These are phyloP conservation scores for Crataegus laevigata DNA, from an alignment of 306 rosid species.

Conservation along the genomic window DNA sequence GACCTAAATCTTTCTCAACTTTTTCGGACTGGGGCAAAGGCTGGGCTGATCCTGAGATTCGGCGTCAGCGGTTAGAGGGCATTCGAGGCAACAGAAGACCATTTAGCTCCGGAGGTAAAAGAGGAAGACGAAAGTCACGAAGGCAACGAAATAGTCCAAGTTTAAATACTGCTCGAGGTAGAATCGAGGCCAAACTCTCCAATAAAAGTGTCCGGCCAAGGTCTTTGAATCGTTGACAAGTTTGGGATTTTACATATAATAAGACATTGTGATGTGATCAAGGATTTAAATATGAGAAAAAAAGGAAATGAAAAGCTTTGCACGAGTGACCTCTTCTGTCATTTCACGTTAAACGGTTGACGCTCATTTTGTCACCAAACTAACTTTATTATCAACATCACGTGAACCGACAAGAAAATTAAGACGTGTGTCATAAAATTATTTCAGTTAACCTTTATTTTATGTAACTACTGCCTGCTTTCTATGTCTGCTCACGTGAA, in stretches of 20 bases:
- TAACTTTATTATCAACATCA: no score
- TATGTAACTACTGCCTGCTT: no score
- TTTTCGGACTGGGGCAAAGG: constrained; percentile 88
- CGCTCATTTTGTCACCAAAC: fast-evolving
- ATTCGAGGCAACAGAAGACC: constrained; percentile 25
- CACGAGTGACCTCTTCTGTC: no score
- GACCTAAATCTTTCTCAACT: constrained; percentile 44
- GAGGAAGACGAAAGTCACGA: constrained; percentile 18
- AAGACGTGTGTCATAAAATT: no score
- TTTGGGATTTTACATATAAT: neutral
- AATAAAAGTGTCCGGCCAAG: constrained; percentile 21
- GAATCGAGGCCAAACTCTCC: constrained; percentile 54
- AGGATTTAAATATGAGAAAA: no score
- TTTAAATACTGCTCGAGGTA: constrained; percentile 50
- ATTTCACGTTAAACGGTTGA: no score
- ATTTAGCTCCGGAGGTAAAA: neutral
- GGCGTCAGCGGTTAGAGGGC: constrained; percentile 63
- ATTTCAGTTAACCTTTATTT: no score
- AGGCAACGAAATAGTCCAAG: constrained; percentile 24
- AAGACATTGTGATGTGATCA: neutral
- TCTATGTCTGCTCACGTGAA: no score
- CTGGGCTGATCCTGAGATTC: constrained; percentile 96
- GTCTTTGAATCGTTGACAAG: neutral
- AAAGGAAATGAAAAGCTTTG: no score
- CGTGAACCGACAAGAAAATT: no score